These are phyloP conservation scores for Penicillium chermesinum DNA, from an alignment of 495 filamentous ascomycete species.

Conservation along the genomic window DNA sequence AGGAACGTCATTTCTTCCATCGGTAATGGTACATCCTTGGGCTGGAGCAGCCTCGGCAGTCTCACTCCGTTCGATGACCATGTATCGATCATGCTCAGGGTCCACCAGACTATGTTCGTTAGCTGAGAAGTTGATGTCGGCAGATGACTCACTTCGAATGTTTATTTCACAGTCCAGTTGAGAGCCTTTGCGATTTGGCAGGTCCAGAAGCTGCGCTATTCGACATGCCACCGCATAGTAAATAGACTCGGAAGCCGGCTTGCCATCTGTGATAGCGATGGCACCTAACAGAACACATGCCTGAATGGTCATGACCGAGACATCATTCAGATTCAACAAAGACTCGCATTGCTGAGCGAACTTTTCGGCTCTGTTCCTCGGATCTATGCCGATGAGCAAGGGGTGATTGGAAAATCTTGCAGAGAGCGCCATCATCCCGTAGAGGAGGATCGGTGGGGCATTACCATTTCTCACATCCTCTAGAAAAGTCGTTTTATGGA, in stretches of 20 bases:
- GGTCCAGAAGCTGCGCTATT: conserved; percentile 19
- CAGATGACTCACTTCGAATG: conserved; percentile 21
- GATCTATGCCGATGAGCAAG: background rate
- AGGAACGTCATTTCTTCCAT: conserved; percentile 27
- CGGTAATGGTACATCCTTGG: conserved; percentile 22
- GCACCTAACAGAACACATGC: conserved; percentile 34
- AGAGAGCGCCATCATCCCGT: conserved; percentile 29
- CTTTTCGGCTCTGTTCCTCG: background rate
- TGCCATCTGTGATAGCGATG: conserved; percentile 17
- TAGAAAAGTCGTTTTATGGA: conserved; percentile 30
- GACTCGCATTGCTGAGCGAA: conserved; percentile 8
- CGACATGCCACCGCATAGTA: conserved; percentile 21
- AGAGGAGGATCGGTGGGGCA: conserved; percentile 18
- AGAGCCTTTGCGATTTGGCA: conserved; percentile 10
- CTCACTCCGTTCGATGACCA: conserved; percentile 36
- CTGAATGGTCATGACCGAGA: conserved; percentile 33
- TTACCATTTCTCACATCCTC: conserved; percentile 16
- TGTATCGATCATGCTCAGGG: conserved; percentile 40
- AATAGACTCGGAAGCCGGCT: conserved; percentile 12
- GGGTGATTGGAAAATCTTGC: conserved; percentile 8
- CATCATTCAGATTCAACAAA: conserved; percentile 25
- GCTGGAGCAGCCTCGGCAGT: conserved; percentile 26
- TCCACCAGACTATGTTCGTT: conserved; percentile 32
- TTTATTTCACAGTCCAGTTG: conserved; percentile 14
- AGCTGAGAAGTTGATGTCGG: background rate